Conservation (phyloP, 2,329 filamentous ascomycete species). For the Hortaea werneckii region DNA sequence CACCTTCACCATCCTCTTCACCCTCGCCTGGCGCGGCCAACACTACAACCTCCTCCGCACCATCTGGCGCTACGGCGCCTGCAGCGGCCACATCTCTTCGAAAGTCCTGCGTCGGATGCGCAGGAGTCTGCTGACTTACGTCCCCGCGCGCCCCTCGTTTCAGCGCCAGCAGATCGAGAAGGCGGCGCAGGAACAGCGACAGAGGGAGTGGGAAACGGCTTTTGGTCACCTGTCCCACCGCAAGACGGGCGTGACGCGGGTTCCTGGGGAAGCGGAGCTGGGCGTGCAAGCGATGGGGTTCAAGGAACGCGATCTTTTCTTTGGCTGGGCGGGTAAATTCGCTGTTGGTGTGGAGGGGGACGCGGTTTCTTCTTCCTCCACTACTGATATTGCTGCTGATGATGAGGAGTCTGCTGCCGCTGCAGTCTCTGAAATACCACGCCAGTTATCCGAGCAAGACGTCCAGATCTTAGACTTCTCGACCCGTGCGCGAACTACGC, state of each 20-base stretch:
- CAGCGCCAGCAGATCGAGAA: neutral
- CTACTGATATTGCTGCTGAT: neutral
- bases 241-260: neutral
- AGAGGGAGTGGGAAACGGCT: neutral
- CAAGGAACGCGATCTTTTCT: slow-evolving; percentile 6
- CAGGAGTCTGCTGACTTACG: slow-evolving; percentile 4
- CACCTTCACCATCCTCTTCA: slow-evolving; percentile 15
- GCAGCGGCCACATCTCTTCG: slow-evolving; percentile 12
- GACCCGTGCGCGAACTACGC: neutral
- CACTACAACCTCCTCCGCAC: slow-evolving; percentile 22
- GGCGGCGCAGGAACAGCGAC: neutral
- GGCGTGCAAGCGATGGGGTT: neutral
- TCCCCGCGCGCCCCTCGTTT: neutral
- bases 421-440: neutral
- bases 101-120: slow-evolving; percentile 7
- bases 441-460: neutral
- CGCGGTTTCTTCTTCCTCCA: neutral
- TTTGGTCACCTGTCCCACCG: neutral
- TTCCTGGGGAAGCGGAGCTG: neutral
- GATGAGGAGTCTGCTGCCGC: neutral
- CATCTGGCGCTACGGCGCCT: slow-evolving; percentile 25
- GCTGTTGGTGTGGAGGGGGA: slow-evolving; percentile 10
- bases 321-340: slow-evolving; percentile 16
- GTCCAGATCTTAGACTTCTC: neutral
- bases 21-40: slow-evolving; percentile 14